Percentiles rank a stretch among this genome's conserved stretches.
Evolutionary conservation across 352 stramenopile species (phyloP).

Genomic region (Phytophthora ohioensis): DNA sequence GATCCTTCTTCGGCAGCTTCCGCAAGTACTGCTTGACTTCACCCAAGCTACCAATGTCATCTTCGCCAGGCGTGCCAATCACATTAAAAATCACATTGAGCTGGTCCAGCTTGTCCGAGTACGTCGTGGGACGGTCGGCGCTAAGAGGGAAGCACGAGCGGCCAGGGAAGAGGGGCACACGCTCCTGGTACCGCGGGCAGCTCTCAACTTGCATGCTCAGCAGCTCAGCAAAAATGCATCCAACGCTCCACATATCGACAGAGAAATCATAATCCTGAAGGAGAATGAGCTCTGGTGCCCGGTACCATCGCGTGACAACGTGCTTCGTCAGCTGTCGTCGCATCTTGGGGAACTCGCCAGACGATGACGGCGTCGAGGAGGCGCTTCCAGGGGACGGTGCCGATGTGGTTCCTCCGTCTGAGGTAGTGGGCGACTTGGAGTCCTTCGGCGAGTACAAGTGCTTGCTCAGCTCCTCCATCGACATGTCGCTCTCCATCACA

Average conservation of each 20-base stretch:
- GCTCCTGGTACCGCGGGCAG: conserved; percentile 86
- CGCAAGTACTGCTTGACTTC: conserved; percentile 90
- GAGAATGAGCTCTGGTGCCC: conserved; percentile 96
- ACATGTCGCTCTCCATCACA: conserved; percentile 81
- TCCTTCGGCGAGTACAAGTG: conserved; percentile 86
- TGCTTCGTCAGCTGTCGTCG: conserved; percentile 97
- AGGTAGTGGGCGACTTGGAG: conserved; percentile 79
- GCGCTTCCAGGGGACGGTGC: conserved; percentile 67
- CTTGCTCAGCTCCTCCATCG: conserved; percentile 80
- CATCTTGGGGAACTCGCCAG: conserved; percentile 70
- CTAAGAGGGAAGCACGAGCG: conserved; percentile 90
- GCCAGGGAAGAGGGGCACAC: conserved; percentile 84
- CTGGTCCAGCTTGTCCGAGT: conserved; percentile 92
- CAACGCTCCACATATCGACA: conserved; percentile 99
- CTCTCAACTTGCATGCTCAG: conserved; percentile 91
- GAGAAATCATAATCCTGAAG: conserved; percentile 95
- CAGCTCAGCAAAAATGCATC: conserved; percentile 94
- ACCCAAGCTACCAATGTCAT: conserved; percentile 86
- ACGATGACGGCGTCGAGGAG: conserved; percentile 78
- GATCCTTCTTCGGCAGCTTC: conserved; percentile 86
- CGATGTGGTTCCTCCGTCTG: conserved; percentile 65
- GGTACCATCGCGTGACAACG: conserved; percentile 99
- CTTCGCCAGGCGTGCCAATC: conserved; percentile 92
- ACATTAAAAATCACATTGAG: conserved; percentile 97
- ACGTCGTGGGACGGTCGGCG: conserved; percentile 82